Evolutionary conservation across 2,329 filamentous ascomycete genomes (phyloP), one percentile per base, ranked within the genome.

Genomic region (Pyrenophora graminea): DNA sequence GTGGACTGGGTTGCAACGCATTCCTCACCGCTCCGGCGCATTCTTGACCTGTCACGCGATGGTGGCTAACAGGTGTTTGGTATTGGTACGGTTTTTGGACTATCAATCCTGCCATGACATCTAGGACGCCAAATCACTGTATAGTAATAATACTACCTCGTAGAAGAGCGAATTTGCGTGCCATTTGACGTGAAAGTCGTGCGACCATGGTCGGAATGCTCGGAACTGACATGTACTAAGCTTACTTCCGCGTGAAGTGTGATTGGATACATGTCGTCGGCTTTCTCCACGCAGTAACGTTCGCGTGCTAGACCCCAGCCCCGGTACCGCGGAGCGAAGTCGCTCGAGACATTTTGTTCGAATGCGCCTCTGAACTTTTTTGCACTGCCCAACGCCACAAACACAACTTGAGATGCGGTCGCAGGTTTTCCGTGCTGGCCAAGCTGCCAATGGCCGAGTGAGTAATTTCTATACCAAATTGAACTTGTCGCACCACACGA

Each of bases 401-500:
- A 59, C 56, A 60, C 37, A 41, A 45, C 47, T 44, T 50, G 70
- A 58, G 40, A 73, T 74, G 70, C 66, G 69, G 66, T 63, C 63
- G 45, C 66, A 71, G 49, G 59, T 68, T 44, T 51, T 73, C 39
- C 59, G 66, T 56, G 62, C 60, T 21, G 61, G 68, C 36, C 67
- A 69, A 58, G 53, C 62, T 51, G 61, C 61, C 45, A 67, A 66
- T 57, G 63, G 60, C 56, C 69, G 67, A 61, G 71, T 73, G 39
- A 67, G 66, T 64, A 10, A 12, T 39, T 6, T 18, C 13, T 5
- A 19, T 21, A 21, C 36, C 9, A 34, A 21, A 45, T 37, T 32
- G 32, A 21, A 36, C 9, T 10, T 12, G 27, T 30, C 10, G 23
- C 4, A 3, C 7, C 23, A 7, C 6, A 25, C 23, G 23, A 25